phyloP scores from a whole-genome alignment of 768 basidiomycete genomes.

The Favolaschia claudopus region DNA sequence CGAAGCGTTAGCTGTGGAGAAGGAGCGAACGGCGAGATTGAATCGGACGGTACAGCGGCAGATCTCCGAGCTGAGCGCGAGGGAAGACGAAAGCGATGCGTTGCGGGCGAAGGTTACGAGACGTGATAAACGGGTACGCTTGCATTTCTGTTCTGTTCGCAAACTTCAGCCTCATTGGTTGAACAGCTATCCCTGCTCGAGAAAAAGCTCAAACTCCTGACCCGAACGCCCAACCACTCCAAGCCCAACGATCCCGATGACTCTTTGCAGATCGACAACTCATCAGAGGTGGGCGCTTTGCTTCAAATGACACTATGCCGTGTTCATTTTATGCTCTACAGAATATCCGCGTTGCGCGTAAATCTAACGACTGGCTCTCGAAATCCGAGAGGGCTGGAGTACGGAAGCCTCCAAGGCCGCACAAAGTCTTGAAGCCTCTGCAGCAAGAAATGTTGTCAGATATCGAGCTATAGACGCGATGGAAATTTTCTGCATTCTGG shows the following conservation, averaged over 20 bases:
- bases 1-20: neutral
- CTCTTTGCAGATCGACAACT: slow-evolving; percentile 3
- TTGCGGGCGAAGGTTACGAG: slow-evolving; percentile 20
- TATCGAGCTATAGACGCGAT: too few species aligned
- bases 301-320: too few species aligned
- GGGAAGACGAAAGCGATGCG: slow-evolving; percentile 11
- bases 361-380: too few species aligned
- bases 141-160: neutral
- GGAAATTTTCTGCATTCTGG: too few species aligned
- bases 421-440: too few species aligned
- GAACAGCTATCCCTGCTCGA: slow-evolving; percentile 22
- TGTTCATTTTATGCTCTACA: too few species aligned
- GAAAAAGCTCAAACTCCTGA: slow-evolving; percentile 23
- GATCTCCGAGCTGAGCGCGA: slow-evolving; percentile 6
- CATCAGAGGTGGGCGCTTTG: too few species aligned
- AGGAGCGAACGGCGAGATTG: slow-evolving; percentile 5
- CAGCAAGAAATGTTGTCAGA: too few species aligned
- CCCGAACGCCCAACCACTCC: neutral
- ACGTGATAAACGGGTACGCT: slow-evolving; percentile 18
- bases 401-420: too few species aligned
- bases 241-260: neutral
- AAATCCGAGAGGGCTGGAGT: too few species aligned
- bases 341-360: too few species aligned
- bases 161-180: neutral
- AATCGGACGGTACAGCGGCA: slow-evolving; percentile 11